Base-by-base conservation (phyloP, 2,329 filamentous ascomycete genomes). In the Microthyrium microscopicum region DNA sequence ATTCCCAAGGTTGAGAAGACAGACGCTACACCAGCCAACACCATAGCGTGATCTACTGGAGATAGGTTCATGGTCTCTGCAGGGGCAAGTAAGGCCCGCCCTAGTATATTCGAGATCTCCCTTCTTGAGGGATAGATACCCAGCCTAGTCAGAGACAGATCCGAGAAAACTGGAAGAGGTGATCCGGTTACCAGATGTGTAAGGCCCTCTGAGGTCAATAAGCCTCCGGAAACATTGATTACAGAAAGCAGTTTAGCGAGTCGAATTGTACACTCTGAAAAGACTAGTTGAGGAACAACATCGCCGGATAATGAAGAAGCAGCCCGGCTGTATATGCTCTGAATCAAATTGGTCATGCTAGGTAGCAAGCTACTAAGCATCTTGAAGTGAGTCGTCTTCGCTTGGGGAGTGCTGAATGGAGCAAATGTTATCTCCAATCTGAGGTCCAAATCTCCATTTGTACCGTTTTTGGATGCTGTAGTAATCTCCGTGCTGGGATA, bases 21-120 rank as follows among this genome's bases (percentile, higher is more conserved):
- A n/a, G 79, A 74, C 5, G 83, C 77, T 42, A 95, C 83, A 9
- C 84, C 87, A 42, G 83, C 77, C 12, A 94, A 62, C 22, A 94
- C 76, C 7, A 78, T 72, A 8, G 81, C 73, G 16, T 79, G 68
- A 53, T 93, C 85, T 7, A 74, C 72, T 4, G 77, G 70, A 3
- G 76, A 77, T 33, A 92, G 59, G 1, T 74, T 66, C 5, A 70
- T 63, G 12, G 52, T 44, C 17, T 64, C 58, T 4, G 69, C 68
- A 20, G 48, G 45, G 4, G 70, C 68, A 7, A 80, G 82, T 36
- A 82, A 74, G 5, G 77, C 79, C 41, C 68, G 70, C 52, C 81
- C 76, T 4, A 83, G 51, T 11, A 73, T 62, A 20, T 61, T 66
- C 4, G 70, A 62, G 40, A 87, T 80, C 31, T 73, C 19, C 15